These are phyloP conservation scores for Glycine latifolia DNA, from an alignment of 306 rosid species.

Conservation along the genomic window DNA sequence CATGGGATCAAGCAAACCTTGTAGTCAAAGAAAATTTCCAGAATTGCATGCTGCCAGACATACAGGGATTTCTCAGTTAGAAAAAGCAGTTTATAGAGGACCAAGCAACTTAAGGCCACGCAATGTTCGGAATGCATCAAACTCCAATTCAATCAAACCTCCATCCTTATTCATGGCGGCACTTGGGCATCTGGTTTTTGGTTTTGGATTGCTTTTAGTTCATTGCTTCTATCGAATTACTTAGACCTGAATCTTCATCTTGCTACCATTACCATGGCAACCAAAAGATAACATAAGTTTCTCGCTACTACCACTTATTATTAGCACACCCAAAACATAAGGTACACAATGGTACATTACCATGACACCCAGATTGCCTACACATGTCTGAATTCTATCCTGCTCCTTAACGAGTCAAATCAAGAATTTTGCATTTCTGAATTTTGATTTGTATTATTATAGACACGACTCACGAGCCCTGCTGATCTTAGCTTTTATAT, in stretches of 20 bases:
- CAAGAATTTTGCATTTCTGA: not conserved
- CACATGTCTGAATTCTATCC: not conserved
- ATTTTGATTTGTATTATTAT: not conserved
- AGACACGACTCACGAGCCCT: not conserved
- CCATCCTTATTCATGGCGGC: constrained; percentile 41
- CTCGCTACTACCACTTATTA: not conserved
- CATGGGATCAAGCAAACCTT: constrained; percentile 40
- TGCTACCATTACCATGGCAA: constrained; percentile 4
- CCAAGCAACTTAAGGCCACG: constrained; percentile 48
- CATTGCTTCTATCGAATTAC: constrained; percentile 40
- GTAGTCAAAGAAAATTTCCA: constrained; percentile 37
- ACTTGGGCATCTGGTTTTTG: constrained; percentile 39
- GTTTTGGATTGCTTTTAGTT: constrained; percentile 46
- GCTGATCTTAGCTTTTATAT: constrained; percentile 18
- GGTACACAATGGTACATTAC: not conserved
- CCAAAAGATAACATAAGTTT: not conserved
- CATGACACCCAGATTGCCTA: not conserved
- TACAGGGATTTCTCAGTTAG: constrained; percentile 14
- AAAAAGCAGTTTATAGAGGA: constrained; percentile 48
- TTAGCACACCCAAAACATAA: not conserved
- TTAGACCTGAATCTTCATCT: not conserved
- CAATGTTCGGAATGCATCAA: constrained; percentile 27
- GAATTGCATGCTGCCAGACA: constrained; percentile 39
- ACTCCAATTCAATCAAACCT: constrained; percentile 38
- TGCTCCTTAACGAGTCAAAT: not conserved